Evolutionary conservation across 805 yeast genomes (phyloP), one percentile per base, ranked within the genome.

Genomic region (Candida maris): DNA sequence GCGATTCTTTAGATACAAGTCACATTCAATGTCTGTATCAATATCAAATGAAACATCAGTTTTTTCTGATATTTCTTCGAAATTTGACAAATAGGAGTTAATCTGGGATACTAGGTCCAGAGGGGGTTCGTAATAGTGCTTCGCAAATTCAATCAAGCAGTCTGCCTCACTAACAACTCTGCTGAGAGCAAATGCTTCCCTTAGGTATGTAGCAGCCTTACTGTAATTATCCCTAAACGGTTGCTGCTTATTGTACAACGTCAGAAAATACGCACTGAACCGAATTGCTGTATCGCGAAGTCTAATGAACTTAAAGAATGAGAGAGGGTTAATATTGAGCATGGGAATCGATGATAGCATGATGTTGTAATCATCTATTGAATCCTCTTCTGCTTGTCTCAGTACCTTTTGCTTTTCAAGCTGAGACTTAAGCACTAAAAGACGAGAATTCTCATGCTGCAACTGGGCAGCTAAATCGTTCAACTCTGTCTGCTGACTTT

Each of bases 391-490:
- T 6, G 36, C 37, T n/a, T 30, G 27, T 12, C 30, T 30, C 7
- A 48, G 18, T 5, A 41, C 26, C 2, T 13, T 31, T 17, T 43
- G 41, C 3, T 46, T 13, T 5, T 35, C 27, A 7, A 50, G 28
- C 14, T 43, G 38, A 1, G 30, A 6, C 22, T 42, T 41, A 4
- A 43, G 13, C 3, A 30, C 30, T 6, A 41, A 14, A 19, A 48
- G 19, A n/a, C 41, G 49, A 2, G 51, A 42, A 19, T 44, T 42
- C 22, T 50, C 49, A 28, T 46, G 45, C 21, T 37, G 44, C 33
- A 51, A 18, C 18, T 34, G 30, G 21, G 38, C 8, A n/a, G n/a
- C n/a, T n/a, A n/a, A n/a, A n/a, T n/a, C n/a, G n/a, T n/a, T n/a
- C 2, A 43, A 26, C 9, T 30, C 12, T 13, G 29, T 25, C 9